Evolutionary conservation across 148 eudicot species (phyloP).

Genomic region (Chenopodium quinoa): DNA sequence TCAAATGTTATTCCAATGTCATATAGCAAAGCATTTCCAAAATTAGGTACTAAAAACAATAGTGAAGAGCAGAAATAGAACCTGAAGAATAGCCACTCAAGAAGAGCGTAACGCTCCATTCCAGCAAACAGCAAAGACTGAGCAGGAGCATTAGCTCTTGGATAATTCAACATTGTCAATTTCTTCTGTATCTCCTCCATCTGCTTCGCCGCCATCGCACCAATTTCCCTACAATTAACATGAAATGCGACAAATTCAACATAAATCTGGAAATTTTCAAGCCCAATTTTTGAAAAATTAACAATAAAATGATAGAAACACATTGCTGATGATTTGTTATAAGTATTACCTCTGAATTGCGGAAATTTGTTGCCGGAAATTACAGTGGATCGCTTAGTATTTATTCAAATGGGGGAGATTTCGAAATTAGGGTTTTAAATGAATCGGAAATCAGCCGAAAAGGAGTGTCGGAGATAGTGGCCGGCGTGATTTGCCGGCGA

Average conservation of each 20-base stretch:
- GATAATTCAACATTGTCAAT: conserved; percentile 67
- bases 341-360: too few relatives aligned
- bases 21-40: neutral
- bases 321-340: too few relatives aligned
- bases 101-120: conserved; percentile 97
- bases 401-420: neutral
- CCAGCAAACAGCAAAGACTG: conserved; percentile 98
- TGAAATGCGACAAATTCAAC: too few relatives aligned
- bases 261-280: too few relatives aligned
- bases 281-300: too few relatives aligned
- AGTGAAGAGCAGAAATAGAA: neutral
- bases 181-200: conserved; percentile 96
- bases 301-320: too few relatives aligned
- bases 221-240: neutral
- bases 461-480: neutral
- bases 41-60: neutral
- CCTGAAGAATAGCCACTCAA: conserved; percentile 99
- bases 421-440: neutral
- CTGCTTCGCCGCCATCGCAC: conserved; percentile 78
- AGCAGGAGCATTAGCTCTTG: conserved; percentile 86
- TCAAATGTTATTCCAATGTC: too few relatives aligned
- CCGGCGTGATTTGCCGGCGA: neutral
- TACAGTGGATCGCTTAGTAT: too few relatives aligned
- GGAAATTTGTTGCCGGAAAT: too few relatives aligned
- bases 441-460: neutral